These are phyloP conservation scores for Zhuliangozyma blackwelliae DNA, from an alignment of 1,139 yeast species.

Conservation along the genomic window DNA sequence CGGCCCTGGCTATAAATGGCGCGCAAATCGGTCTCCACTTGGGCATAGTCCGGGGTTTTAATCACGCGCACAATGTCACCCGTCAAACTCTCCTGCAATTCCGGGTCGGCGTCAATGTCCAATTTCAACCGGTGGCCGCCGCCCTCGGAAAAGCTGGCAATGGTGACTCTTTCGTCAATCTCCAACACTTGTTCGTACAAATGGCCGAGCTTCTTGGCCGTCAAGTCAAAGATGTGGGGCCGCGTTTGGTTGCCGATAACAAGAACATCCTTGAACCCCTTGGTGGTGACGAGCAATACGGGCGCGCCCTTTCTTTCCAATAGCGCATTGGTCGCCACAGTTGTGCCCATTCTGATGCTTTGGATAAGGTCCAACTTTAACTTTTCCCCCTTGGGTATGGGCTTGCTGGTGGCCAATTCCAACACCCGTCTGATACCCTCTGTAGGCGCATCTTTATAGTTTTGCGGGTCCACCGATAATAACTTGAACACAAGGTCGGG, in stretches of 20 bases:
- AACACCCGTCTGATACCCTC: slow-evolving; percentile 83
- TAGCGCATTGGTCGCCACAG: slow-evolving; percentile 39
- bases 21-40: slow-evolving; percentile 20
- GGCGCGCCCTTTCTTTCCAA: slow-evolving; percentile 50
- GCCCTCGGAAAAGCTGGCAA: slow-evolving; percentile 37
- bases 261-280: slow-evolving; percentile 47
- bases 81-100: slow-evolving; percentile 26
- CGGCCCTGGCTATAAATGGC: slow-evolving; percentile 22
- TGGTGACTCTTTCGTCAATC: slow-evolving; percentile 41
- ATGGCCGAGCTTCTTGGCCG: slow-evolving; percentile 33
- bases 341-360: slow-evolving; percentile 36
- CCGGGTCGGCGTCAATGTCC: slow-evolving; percentile 18
- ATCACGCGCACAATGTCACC: slow-evolving; percentile 35
- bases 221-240: slow-evolving; percentile 36
- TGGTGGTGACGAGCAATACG: slow-evolving; percentile 48
- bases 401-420: slow-evolving; percentile 49
- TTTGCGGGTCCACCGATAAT: slow-evolving; percentile 80
- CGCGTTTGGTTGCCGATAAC: slow-evolving; percentile 40
- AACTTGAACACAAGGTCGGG: slow-evolving; percentile 51
- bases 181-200: slow-evolving; percentile 34
- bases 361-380: slow-evolving; percentile 26
- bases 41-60: slow-evolving; percentile 27
- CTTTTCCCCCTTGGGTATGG: slow-evolving; percentile 43
- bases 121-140: slow-evolving; percentile 29
- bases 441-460: slow-evolving; percentile 84